Conservation (phyloP, 129 eudicot genomes). For the Scalesia atractyloides region DNA sequence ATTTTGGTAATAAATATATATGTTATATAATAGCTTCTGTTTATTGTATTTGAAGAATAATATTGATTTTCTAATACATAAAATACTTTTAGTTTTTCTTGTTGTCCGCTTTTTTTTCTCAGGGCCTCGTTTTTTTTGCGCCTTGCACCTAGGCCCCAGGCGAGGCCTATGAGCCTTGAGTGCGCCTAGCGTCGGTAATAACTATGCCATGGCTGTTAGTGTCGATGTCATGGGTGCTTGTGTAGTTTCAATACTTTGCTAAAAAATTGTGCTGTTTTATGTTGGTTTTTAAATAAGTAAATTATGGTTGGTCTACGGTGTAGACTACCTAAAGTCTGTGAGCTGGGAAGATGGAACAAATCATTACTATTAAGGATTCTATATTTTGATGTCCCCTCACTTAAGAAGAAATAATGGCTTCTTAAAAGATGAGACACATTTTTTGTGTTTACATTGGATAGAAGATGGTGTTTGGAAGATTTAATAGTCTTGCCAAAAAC, state of each 20-base stretch:
- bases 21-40: too few species aligned
- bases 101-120: too few species aligned
- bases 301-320: conserved; percentile 11
- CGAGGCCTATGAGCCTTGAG: too few species aligned
- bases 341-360: background rate
- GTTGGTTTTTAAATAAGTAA: background rate
- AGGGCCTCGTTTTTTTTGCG: too few species aligned
- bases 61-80: too few species aligned
- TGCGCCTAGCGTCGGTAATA: too few species aligned
- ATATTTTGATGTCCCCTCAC: background rate
- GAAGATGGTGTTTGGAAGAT: background rate
- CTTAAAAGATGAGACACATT: background rate
- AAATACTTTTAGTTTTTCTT: too few species aligned
- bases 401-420: background rate
- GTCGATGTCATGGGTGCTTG: background rate
- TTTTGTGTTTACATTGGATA: background rate
- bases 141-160: too few species aligned
- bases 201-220: background rate
- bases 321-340: background rate
- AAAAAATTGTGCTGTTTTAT: background rate
- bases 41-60: too few species aligned
- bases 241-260: background rate
- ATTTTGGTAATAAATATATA: too few species aligned
- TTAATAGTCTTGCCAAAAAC: background rate
- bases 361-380: background rate